Evolutionary conservation across 2,329 filamentous ascomycete genomes (phyloP).

Genomic region (Fusarium sp.): DNA sequence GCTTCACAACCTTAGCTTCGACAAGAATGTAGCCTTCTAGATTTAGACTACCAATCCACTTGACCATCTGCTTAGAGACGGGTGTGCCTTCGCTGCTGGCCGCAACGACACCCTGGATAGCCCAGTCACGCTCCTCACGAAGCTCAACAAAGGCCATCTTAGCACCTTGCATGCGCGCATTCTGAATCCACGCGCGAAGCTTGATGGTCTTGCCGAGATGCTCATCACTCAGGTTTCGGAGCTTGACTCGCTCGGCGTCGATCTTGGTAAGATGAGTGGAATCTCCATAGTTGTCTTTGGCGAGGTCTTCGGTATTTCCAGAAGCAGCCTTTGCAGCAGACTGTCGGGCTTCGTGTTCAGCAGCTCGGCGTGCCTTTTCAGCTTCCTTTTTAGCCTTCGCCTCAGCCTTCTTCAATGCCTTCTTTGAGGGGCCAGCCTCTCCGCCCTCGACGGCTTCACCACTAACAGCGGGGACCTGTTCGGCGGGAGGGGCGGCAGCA

Average conservation of each 20-base stretch:
- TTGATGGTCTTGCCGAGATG: constrained; percentile 76
- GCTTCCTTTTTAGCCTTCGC: constrained; percentile 90
- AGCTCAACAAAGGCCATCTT: constrained; percentile 94
- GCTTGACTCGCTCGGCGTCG: constrained; percentile 65
- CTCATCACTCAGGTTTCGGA: constrained; percentile 71
- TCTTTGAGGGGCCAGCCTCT: constrained; percentile 57
- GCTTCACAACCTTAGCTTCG: constrained; percentile 82
- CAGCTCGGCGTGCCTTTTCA: constrained; percentile 75
- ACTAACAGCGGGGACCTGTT: constrained; percentile 15
- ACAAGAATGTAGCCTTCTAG: constrained; percentile 85
- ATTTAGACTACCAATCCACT: constrained; percentile 80
- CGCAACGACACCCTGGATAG: constrained; percentile 82
- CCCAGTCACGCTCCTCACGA: constrained; percentile 76
- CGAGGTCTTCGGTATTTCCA: constrained; percentile 72
- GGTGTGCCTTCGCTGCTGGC: constrained; percentile 71
- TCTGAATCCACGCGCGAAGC: constrained; percentile 85
- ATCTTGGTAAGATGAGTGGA: constrained; percentile 67
- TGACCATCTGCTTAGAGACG: constrained; percentile 90
- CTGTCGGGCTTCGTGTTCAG: constrained; percentile 78
- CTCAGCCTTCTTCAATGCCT: constrained; percentile 84
- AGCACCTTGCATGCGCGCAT: constrained; percentile 85
- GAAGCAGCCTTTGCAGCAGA: constrained; percentile 73
- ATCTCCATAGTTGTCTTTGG: constrained; percentile 83
- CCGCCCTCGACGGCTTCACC: constrained; percentile 27
- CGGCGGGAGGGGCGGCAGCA: constrained; percentile 27